Base-by-base conservation (phyloP, 345 rosid genomes). In the Hypericum androsaemum region DNA sequence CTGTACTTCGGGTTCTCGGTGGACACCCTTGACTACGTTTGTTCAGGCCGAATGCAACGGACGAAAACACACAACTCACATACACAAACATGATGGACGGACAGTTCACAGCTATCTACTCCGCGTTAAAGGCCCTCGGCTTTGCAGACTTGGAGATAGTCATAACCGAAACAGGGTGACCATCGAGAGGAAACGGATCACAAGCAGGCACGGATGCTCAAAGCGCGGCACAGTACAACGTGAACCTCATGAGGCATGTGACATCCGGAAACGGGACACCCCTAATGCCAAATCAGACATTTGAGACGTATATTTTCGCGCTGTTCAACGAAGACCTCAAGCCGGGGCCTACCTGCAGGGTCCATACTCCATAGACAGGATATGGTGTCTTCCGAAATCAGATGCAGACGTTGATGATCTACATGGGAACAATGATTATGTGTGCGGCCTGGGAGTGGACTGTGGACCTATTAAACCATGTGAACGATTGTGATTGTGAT, bases 161-260 rank as follows among this genome's bases (percentile, higher is more conserved):
- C 0, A 80, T 90, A 10, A 85, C 87, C 5, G 95, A 90, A 57
- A 90, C 95, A 0, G 98, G 96, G 2, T 87, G 96, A 96, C 96
- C 95, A 0, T 86, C 96, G 0, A 56, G 35, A 16, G 96, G 98
- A 8, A 95, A 90, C 16, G 11, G 37, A 0, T 46, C 61, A 14
- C 95, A 90, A 60, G 46, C 79, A 14, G 84, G 92, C 0, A 85
- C 80, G 0, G 77, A 82, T 38, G 60, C 68, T 0, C 52, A 48
- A 6, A 84, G 57, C 5, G 95, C 96, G 2, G 77, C 81, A 0
- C 77, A 77, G 11, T 90, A 80, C 71, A 87, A 84, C 50, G 47
- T 66, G 16, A 76, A 90, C 39, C 71, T 90, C 14, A 57, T 90
- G 52, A 64, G 41, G 47, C 96, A 78, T 55, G 82, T 87, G 0